phyloP scores from a whole-genome alignment of 2,329 filamentous ascomycete species.

The Conoideocrella luteorostrata region DNA sequence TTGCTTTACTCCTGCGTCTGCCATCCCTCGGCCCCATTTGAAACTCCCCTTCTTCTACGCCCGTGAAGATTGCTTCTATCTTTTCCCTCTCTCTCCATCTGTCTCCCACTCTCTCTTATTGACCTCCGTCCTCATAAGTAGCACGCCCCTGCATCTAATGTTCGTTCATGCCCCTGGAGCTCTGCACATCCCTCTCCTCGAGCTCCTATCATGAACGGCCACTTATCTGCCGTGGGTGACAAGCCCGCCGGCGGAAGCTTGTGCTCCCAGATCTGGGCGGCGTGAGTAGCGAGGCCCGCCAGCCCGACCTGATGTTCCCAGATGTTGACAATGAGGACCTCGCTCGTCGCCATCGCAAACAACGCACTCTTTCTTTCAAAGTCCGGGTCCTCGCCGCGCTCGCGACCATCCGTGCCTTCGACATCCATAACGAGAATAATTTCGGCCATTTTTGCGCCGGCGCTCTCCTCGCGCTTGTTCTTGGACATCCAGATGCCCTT shows the following conservation, averaged over 20 bases:
- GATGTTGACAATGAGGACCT: constrained; percentile 97
- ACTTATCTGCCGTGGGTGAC: constrained; percentile 69
- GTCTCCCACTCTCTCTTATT: neutral
- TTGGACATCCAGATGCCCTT: constrained; percentile 99
- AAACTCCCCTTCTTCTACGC: neutral
- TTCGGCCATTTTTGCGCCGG: constrained; percentile 68
- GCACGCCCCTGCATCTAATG: constrained; percentile 2
- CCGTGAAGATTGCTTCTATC: neutral
- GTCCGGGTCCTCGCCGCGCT: constrained; percentile 95
- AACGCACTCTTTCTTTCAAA: constrained; percentile 98
- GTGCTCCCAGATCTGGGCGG: constrained; percentile 70
- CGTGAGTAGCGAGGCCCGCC: constrained; percentile 64
- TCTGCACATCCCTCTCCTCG: neutral
- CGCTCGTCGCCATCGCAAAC: constrained; percentile 93
- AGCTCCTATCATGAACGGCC: constrained; percentile 60
- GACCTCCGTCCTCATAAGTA: neutral
- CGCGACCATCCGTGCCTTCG: constrained; percentile 92
- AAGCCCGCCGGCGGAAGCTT: constrained; percentile 53
- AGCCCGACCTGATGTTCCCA: constrained; percentile 98
- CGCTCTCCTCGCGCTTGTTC: constrained; percentile 64
- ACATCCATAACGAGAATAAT: constrained; percentile 99
- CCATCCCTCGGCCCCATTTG: constrained; percentile 5
- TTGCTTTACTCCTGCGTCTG: neutral
- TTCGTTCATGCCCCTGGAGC: constrained; percentile 1
- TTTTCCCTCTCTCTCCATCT: neutral